phyloP scores from a whole-genome alignment of 2,329 filamentous ascomycete species.

The Colletotrichum truncatum region DNA sequence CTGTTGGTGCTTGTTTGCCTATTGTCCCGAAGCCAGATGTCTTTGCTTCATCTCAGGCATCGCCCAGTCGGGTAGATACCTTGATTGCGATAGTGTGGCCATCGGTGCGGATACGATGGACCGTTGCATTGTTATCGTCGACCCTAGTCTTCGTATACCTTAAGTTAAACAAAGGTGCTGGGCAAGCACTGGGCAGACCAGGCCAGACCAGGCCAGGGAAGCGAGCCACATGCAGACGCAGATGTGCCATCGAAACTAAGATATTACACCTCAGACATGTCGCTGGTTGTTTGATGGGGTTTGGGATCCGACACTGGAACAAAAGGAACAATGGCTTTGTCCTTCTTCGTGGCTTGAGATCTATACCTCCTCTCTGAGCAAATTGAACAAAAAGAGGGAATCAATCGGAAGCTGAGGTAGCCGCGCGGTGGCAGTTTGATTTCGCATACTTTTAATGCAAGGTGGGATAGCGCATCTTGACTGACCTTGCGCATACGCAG shows the following conservation, averaged over 20 bases:
- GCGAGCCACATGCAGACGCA: constrained; percentile 1
- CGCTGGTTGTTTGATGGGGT: not conserved
- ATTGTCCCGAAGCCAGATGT: not conserved
- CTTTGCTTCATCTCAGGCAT: constrained; percentile 17
- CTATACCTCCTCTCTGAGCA: not conserved
- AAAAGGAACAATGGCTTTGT: constrained; percentile 11
- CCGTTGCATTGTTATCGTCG: constrained; percentile 9
- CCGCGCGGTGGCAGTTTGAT: not conserved
- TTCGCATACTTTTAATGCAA: not conserved
- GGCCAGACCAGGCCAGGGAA: not conserved
- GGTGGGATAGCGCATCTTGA: not conserved
- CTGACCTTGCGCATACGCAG: not conserved
- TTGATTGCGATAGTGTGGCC: not conserved
- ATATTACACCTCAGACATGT: constrained; percentile 3
- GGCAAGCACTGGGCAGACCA: not conserved
- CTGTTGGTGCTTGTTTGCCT: not conserved
- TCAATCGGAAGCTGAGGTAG: not conserved
- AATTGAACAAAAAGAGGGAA: not conserved
- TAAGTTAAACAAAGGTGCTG: not conserved
- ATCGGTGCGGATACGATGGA: not conserved
- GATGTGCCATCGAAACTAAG: not conserved
- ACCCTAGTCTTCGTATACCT: not conserved
- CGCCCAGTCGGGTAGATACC: not conserved
- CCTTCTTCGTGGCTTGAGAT: not conserved
- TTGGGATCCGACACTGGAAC: constrained; percentile 7